These are phyloP conservation scores for Chloris gayana DNA, from an alignment of 176 grass and related monocot genomes.

Conservation along the genomic window DNA sequence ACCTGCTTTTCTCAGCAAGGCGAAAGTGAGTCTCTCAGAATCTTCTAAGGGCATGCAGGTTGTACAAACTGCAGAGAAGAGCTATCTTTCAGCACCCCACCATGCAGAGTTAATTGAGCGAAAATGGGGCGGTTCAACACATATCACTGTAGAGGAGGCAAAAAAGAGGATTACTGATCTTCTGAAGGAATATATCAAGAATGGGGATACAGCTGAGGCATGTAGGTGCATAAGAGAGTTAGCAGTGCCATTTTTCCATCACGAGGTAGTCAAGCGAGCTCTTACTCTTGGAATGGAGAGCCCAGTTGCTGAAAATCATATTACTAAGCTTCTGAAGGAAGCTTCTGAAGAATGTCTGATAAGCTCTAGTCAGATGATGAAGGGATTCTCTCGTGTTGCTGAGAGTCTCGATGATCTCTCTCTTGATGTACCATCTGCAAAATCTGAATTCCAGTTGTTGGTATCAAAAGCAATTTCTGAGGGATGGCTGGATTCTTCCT, in stretches of 20 bases:
- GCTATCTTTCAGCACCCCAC: constrained; percentile 95
- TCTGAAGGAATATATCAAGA: constrained; percentile 91
- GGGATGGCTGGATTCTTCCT: constrained; percentile 79
- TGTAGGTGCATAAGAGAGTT: constrained; percentile 97
- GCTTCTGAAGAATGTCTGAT: constrained; percentile 80
- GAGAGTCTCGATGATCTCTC: constrained; percentile 91
- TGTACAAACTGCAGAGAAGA: constrained; percentile 88
- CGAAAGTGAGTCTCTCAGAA: constrained; percentile 62
- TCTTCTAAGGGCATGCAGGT: constrained; percentile 82
- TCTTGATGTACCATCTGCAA: constrained; percentile 91
- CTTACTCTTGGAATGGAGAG: constrained; percentile 90
- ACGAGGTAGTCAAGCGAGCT: constrained; percentile 93
- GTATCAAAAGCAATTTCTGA: constrained; percentile 76
- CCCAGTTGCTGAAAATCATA: constrained; percentile 61
- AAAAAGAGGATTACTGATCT: constrained; percentile 84
- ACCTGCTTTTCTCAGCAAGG: constrained; percentile 77
- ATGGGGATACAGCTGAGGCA: constrained; percentile 75
- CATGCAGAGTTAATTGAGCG: constrained; percentile 89
- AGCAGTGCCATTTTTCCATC: constrained; percentile 91
- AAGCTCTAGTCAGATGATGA: constrained; percentile 93
- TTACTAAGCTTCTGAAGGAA: constrained; percentile 82
- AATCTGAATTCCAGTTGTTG: constrained; percentile 61
- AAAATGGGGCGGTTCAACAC: constrained; percentile 80
- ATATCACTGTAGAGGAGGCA: constrained; percentile 74
- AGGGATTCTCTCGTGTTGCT: constrained; percentile 71